Base-by-base conservation (phyloP, 2,329 filamentous ascomycete genomes). In the Lomentospora prolificans region DNA sequence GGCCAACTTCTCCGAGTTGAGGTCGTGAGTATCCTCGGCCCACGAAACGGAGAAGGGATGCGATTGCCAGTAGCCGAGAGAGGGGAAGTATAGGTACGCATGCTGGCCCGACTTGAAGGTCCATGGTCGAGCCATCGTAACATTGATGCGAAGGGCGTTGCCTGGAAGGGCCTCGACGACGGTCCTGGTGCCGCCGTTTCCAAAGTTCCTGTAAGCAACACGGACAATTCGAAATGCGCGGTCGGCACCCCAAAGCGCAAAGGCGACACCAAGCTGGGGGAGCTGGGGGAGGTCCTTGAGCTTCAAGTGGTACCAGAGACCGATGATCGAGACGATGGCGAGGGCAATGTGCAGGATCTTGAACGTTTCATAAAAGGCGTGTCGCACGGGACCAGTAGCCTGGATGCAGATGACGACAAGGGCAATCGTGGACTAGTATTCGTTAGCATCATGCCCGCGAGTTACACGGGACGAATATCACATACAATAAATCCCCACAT, bases 31-130 rank as follows among this genome's bases (percentile, higher is more conserved):
- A 59, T 89, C 85, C 58, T 89, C 84, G 60, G 82, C 85, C 87
- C 87, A 92, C 33, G 86, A 85, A 46, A 90, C 76, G 2, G 86
- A 89, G 72, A 91, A 91, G 1, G 87, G 87, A 64, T 92, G 87
- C 50, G 85, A 89, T 62, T 87, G 86, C 79, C 81, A 85, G 59
- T 84, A 76, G 60, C 85, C 85, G 63, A 91, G 74, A 4, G 77
- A 74, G 6, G 88, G 88, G 70, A 92, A 79, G 71, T 90, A 90
- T 19, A 92, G 71, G 67, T 90, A 92, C 33, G 87, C 84, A 66
- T 92, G 87, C 68, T 90, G 86, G 33, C 87, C 87, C 0, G 87
- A 84, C 58, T 76, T 75, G 75, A 89, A 89, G 41, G 72, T 78
- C 86, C 87, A 91, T n/a, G 86, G 86, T 48, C 86, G 82, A 8